Conservation (phyloP, 768 basidiomycete species). For the Podaxis sp. region DNA sequence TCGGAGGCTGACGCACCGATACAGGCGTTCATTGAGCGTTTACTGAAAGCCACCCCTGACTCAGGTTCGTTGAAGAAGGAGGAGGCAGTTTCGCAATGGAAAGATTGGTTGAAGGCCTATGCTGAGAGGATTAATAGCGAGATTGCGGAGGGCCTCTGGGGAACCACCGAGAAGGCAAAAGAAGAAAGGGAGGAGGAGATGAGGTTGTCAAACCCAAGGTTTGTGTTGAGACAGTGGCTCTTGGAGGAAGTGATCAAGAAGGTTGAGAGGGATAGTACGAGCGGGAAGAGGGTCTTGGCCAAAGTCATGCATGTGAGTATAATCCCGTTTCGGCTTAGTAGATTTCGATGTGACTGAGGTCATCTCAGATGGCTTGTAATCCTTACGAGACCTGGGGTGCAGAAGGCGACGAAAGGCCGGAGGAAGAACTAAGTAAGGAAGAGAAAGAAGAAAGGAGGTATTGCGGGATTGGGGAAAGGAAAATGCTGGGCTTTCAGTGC, state of each 20-base stretch:
- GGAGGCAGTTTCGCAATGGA: constrained; percentile 51
- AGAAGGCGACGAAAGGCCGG: constrained; percentile 49
- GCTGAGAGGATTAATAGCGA: constrained; percentile 58
- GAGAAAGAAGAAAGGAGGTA: constrained; percentile 69
- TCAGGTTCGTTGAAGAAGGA: constrained; percentile 42
- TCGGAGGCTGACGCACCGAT: constrained; percentile 21
- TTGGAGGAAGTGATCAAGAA: constrained; percentile 87
- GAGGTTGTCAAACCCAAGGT: constrained; percentile 78
- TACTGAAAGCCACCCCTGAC: constrained; percentile 51
- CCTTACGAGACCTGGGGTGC: constrained; percentile 91
- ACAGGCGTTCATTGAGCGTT: constrained; percentile 39
- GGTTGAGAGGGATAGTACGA: constrained; percentile 64
- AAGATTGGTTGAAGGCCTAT: constrained; percentile 65
- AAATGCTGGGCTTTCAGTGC: constrained; percentile 88
- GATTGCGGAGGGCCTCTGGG: constrained; percentile 43
- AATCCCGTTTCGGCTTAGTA: constrained; percentile 8
- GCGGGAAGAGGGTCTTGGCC: constrained; percentile 66
- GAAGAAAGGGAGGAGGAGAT: constrained; percentile 48
- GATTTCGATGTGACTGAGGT: neutral
- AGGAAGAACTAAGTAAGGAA: constrained; percentile 53
- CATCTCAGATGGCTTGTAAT: constrained; percentile 77
- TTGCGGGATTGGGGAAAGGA: constrained; percentile 75
- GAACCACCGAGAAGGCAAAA: constrained; percentile 35
- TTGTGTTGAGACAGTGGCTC: constrained; percentile 94
- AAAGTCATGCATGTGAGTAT: constrained; percentile 78